Evolutionary conservation across 257 asterid species (phyloP), one percentile per base, ranked within the genome.

Genomic region (Capsicum rhomboideum): DNA sequence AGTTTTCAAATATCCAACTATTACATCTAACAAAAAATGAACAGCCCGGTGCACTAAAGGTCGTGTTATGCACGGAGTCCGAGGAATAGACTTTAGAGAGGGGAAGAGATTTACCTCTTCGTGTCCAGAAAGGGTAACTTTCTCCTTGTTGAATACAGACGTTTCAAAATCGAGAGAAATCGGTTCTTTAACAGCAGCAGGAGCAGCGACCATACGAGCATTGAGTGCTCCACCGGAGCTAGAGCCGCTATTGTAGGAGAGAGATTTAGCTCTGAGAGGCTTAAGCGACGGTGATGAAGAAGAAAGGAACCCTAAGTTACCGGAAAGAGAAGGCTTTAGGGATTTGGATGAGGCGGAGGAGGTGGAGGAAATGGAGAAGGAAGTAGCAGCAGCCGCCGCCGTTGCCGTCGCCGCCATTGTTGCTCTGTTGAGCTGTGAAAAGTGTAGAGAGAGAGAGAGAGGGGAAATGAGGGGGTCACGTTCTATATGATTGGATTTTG

Each of bases 71-170:
- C n/a, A n/a, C n/a, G n/a, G n/a, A n/a, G n/a, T n/a, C n/a, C n/a
- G n/a, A n/a, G n/a, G n/a, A n/a, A 46, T n/a, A 46, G 0, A 28
- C 17, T 2, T 31, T 26, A 34, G 42, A 20, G 11, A 82, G 21
- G 63, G 10, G 55, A 9, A 75, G 21, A 44, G 2, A 21, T 42
- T 49, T 44, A 96, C 98, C 98, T 94, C 99, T 3, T 94, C 97
- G 85, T 92, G 91, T 26, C 99, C 97, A 56, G 97, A 96, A 49
- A 96, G 95, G 84, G 91, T 91, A 83, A 93, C 83, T 61, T 91
- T 93, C 92, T 96, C 98, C 44, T 96, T 96, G 2, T 91, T 88
- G 89, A 96, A 96, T 4, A 96, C 93, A 34, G 94, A 88, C 5
- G 98, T 91, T 29, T 94, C 94, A 84, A 96, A 96, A 90, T 96